A percentile compares a stretch with the other conserved stretches of the same genome.
These are phyloP conservation scores for Eucalyptus decipiens DNA, from an alignment of 345 rosid species.

Conservation along the genomic window DNA sequence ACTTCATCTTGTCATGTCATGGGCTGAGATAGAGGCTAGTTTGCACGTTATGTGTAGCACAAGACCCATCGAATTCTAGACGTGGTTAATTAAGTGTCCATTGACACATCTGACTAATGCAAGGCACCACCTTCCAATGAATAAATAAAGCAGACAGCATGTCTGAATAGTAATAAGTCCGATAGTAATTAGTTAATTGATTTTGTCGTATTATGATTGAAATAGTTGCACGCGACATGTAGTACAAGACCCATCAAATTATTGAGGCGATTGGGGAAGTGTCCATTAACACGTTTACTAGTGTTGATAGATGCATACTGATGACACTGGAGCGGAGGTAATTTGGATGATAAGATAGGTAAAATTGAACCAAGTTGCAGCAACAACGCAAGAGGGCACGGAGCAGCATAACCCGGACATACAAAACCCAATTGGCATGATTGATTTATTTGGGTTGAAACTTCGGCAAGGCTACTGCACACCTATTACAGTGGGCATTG, in stretches of 20 bases:
- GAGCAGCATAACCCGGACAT: background rate
- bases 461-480: background rate
- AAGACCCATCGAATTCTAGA: no score
- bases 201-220: background rate
- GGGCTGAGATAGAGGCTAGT: no score
- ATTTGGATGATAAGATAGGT: background rate
- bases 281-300: background rate
- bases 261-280: fast-evolving
- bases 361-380: background rate
- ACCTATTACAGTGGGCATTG: background rate
- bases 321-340: background rate
- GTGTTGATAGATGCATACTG: background rate
- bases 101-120: background rate
- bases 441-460: background rate
- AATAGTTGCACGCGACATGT: background rate
- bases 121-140: background rate
- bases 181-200: background rate
- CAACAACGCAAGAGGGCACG: background rate
- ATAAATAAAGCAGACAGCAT: background rate
- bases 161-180: background rate
- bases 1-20: no score
- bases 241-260: background rate
- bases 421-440: background rate
- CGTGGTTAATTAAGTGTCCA: background rate
- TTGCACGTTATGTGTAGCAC: no score